phyloP scores from a whole-genome alignment of 2,329 filamentous ascomycete species.

The Fusarium setosum region DNA sequence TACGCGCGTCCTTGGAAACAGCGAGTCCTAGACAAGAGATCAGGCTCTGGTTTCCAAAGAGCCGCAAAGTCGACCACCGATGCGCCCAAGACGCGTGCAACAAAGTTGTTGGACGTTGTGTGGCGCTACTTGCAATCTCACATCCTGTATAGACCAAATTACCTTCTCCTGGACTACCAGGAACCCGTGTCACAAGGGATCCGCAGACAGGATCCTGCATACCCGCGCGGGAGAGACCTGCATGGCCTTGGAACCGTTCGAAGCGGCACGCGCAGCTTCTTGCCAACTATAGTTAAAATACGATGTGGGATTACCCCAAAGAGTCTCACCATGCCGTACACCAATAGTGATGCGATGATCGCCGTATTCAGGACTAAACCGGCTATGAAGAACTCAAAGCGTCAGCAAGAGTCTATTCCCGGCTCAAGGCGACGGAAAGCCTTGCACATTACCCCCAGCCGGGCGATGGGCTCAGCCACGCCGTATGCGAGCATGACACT shows the following conservation, averaged over 20 bases:
- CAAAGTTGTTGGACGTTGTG: not conserved
- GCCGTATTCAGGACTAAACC: not conserved
- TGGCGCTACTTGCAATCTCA: not conserved
- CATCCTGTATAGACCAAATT: not conserved
- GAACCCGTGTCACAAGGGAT: not conserved
- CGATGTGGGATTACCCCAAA: not conserved
- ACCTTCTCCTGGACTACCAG: not conserved
- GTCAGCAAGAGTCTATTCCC: slow-evolving; percentile 6
- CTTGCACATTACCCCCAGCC: slow-evolving; percentile 12
- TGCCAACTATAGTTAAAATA: not conserved
- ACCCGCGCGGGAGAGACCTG: slow-evolving; percentile 10
- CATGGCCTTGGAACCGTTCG: slow-evolving; percentile 6
- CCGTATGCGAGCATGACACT: not conserved
- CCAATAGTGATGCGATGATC: not conserved
- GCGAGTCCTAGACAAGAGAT: not conserved
- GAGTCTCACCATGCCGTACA: not conserved
- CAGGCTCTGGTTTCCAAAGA: not conserved
- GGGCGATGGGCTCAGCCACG: slow-evolving; percentile 36
- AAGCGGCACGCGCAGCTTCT: not conserved
- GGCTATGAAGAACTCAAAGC: not conserved
- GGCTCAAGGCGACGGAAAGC: slow-evolving; percentile 11
- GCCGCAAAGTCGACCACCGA: not conserved
- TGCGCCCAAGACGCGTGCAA: not conserved
- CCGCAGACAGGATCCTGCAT: slow-evolving; percentile 25
- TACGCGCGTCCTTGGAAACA: slow-evolving; percentile 12